Conservation (phyloP, 169 alveolate species). For the Theileria parva region DNA sequence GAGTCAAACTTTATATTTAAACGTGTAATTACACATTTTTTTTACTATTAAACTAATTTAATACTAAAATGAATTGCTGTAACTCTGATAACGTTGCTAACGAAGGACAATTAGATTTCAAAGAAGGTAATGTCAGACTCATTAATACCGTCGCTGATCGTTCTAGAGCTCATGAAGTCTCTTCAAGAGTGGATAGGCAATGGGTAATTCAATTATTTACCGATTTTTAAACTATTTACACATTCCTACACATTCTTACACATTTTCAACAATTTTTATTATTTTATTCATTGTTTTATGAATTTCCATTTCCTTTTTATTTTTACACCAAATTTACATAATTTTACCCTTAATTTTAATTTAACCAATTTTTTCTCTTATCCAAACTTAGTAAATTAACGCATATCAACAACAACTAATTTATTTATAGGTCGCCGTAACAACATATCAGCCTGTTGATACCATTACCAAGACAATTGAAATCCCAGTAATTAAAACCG, state of each 20-base stretch:
- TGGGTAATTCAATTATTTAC: slow-evolving; percentile 32
- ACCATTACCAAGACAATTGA: slow-evolving; percentile 79
- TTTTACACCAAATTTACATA: not conserved
- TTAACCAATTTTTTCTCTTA: no score
- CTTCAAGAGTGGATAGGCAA: slow-evolving; percentile 66
- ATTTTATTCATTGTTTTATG: no score
- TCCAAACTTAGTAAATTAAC: not conserved
- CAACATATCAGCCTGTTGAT: slow-evolving; percentile 88
- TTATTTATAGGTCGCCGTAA: slow-evolving; percentile 78
- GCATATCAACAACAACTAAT: not conserved
- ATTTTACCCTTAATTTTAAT: not conserved
- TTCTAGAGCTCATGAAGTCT: slow-evolving; percentile 64
- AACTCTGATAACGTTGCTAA: slow-evolving; percentile 42
- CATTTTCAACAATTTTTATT: not conserved
- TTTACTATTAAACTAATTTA: not conserved
- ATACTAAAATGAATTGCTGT: slow-evolving; percentile 55
- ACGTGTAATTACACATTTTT: slow-evolving; percentile 2
- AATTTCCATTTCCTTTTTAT: not conserved
- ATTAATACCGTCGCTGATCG: slow-evolving; percentile 71
- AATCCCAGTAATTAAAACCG: slow-evolving; percentile 78
- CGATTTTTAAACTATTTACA: not conserved
- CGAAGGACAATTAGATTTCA: slow-evolving; percentile 60
- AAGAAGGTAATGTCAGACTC: slow-evolving; percentile 55
- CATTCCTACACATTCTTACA: slow-evolving; percentile 3
- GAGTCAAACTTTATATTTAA: slow-evolving; percentile 2